Conservation (phyloP, 768 basidiomycete genomes). For the Termitomyces sp. region DNA sequence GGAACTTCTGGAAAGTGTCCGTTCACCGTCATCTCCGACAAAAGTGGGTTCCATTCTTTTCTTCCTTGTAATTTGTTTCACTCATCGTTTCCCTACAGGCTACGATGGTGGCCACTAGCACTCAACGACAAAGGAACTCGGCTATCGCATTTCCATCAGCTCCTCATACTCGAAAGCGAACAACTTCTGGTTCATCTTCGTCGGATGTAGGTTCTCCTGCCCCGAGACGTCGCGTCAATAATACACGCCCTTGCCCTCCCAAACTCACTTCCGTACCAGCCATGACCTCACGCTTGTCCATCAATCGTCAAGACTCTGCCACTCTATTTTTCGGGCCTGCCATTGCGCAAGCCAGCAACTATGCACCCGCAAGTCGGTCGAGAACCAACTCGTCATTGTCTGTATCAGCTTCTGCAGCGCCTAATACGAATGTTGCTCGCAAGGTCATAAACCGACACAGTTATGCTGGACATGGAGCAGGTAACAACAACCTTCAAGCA, state of each 20-base stretch:
- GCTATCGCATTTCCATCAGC: constrained; percentile 36
- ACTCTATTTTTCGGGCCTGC: constrained; percentile 66
- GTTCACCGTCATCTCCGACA: constrained; percentile 36
- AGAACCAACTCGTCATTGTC: constrained; percentile 25
- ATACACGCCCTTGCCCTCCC: constrained; percentile 22
- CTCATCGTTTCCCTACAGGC: background rate
- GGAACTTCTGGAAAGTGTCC: constrained; percentile 51
- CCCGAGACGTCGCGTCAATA: constrained; percentile 47
- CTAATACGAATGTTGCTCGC: constrained; percentile 17
- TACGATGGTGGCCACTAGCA: background rate
- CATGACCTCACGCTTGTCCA: constrained; percentile 24
- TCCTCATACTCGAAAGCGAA: constrained; percentile 31
- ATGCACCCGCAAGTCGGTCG: constrained; percentile 20
- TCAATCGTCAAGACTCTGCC: constrained; percentile 53
- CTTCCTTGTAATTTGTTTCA: background rate
- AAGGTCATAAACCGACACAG: constrained; percentile 51
- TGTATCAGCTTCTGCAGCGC: constrained; percentile 15
- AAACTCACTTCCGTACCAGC: constrained; percentile 6
- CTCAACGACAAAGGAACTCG: constrained; percentile 6
- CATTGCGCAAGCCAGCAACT: constrained; percentile 27
- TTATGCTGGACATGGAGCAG: constrained; percentile 47
- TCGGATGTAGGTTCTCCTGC: constrained; percentile 49
- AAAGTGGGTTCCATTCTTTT: constrained; percentile 25
- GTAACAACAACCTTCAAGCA: constrained; percentile 18
- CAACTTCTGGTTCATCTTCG: constrained; percentile 32